Percentiles rank a stretch among this genome's conserved stretches.
phyloP scores from a whole-genome alignment of 1,284 basidiomycete species.

The Trichosporon coremiiforme region DNA sequence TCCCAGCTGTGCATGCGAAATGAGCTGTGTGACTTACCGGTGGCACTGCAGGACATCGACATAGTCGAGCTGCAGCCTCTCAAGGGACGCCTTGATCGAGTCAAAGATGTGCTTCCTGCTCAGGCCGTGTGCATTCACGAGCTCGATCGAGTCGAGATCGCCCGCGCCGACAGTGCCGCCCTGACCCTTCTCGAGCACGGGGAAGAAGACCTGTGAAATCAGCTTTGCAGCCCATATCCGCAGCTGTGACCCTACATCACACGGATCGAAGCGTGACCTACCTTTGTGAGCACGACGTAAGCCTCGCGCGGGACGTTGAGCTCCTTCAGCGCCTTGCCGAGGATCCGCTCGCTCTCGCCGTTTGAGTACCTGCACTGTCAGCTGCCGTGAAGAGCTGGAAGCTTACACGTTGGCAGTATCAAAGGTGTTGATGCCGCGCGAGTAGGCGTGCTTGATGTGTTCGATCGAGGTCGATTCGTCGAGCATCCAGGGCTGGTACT shows the following conservation, averaged over 20 bases:
- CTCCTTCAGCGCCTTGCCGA: slow-evolving; percentile 77
- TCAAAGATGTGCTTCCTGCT: slow-evolving; percentile 67
- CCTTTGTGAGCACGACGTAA: slow-evolving; percentile 78
- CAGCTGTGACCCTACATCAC: too few relatives aligned
- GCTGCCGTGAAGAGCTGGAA: background rate
- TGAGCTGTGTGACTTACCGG: slow-evolving; percentile 43
- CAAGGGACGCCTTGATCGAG: slow-evolving; percentile 65
- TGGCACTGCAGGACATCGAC: slow-evolving; percentile 66
- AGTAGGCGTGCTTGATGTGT: slow-evolving; percentile 53
- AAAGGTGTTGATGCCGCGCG: slow-evolving; percentile 50
- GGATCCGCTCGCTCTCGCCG: slow-evolving; percentile 63
- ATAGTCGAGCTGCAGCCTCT: slow-evolving; percentile 69
- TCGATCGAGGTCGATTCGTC: slow-evolving; percentile 48
- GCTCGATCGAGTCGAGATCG: slow-evolving; percentile 20
- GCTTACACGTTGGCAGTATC: slow-evolving; percentile 46
- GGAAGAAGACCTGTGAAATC: slow-evolving; percentile 31
- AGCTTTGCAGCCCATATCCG: too few relatives aligned
- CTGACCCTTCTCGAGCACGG: slow-evolving; percentile 24
- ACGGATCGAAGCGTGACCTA: slow-evolving; percentile 34
- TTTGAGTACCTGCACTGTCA: slow-evolving; percentile 58
- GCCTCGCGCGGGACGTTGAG: slow-evolving; percentile 71
- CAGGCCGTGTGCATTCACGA: slow-evolving; percentile 59
- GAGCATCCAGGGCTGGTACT: slow-evolving; percentile 46
- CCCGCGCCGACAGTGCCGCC: slow-evolving; percentile 18
- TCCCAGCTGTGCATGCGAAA: too few relatives aligned